These are phyloP conservation scores for Plantago rigida DNA, from an alignment of 305 asterid species.

Conservation along the genomic window DNA sequence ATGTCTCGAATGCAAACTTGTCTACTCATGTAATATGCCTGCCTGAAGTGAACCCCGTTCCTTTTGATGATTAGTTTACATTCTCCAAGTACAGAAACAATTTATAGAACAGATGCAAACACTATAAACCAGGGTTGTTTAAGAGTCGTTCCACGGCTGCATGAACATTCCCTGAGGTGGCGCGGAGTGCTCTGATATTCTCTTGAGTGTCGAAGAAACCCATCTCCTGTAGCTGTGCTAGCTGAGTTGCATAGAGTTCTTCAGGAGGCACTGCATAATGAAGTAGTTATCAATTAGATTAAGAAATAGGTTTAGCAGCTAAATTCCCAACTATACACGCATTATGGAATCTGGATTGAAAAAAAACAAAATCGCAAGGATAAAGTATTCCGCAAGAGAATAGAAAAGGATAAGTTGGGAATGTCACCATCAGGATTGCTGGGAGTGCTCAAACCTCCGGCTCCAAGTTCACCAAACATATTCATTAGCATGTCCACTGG, in stretches of 20 bases:
- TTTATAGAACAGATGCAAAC: slow-evolving; percentile 8
- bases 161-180: slow-evolving; percentile 53
- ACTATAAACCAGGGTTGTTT: slow-evolving; percentile 37
- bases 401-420: slow-evolving; percentile 6
- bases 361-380: neutral
- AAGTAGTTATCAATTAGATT: neutral
- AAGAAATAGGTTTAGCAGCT: no score
- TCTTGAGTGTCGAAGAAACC: slow-evolving; percentile 52
- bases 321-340: neutral
- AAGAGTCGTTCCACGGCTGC: slow-evolving; percentile 58
- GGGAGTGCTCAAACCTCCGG: slow-evolving; percentile 36
- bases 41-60: slow-evolving; percentile 21
- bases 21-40: slow-evolving; percentile 29
- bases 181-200: slow-evolving; percentile 49
- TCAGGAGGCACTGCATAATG: slow-evolving; percentile 44
- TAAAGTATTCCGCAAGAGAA: neutral
- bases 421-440: slow-evolving; percentile 35
- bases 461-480: slow-evolving; percentile 51
- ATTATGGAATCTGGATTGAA: no score
- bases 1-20: slow-evolving; percentile 25
- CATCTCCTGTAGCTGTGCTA: slow-evolving; percentile 56
- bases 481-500: slow-evolving; percentile 40
- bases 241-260: slow-evolving; percentile 52
- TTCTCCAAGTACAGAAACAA: slow-evolving; percentile 21
- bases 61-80: slow-evolving; percentile 27